Base-by-base conservation (phyloP, 192 early-diverging fungal species). In the Pilaira anomala region DNA sequence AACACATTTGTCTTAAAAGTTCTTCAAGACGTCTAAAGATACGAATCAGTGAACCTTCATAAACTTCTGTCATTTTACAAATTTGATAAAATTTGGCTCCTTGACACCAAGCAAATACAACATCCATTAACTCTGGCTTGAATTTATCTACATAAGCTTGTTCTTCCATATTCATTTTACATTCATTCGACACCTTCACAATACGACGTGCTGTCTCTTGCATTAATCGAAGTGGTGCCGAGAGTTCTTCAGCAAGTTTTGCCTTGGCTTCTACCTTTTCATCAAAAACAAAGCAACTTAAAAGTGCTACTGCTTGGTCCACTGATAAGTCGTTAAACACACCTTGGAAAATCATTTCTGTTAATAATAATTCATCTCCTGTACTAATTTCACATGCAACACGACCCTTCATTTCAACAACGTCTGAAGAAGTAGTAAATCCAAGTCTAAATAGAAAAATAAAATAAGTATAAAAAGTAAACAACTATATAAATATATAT, bases 311-410 rank as follows among this genome's bases (percentile, higher is more conserved):
- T 0, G 80, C 81, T 63, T 95, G 93, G 61, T 97, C 95, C 2
- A 87, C 84, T 0, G 87, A 85, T 68, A 98, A 77, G 53, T 97
- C 94, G 62, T 95, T 96, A 75, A 98, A 97, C 5, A 93, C 91
- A 54, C 94, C 92, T 68, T 94, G 89, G 78, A 98, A 91, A 29
- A 98, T 91, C 86, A 98, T 87, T 81, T 98, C 97, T 0, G 95
- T 96, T 64, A 98, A 80, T 60, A 97, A 65, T 48, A 98, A 76
- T 77, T 96, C 94, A 76, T 97, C 95, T 11, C 94, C 97, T 9
- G 90, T 83, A 13, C 89, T 91, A 50, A 98, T 92, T 77, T 98
- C 95, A 67, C 97, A 98, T 3, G 97, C 97, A 5, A 98, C 97
- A 19, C 95, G 88, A 42, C 97, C 97, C 77, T 98, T 98, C 80